Base-by-base conservation (phyloP, 495 filamentous ascomycete genomes). In the Talaromyces proteolyticus region DNA sequence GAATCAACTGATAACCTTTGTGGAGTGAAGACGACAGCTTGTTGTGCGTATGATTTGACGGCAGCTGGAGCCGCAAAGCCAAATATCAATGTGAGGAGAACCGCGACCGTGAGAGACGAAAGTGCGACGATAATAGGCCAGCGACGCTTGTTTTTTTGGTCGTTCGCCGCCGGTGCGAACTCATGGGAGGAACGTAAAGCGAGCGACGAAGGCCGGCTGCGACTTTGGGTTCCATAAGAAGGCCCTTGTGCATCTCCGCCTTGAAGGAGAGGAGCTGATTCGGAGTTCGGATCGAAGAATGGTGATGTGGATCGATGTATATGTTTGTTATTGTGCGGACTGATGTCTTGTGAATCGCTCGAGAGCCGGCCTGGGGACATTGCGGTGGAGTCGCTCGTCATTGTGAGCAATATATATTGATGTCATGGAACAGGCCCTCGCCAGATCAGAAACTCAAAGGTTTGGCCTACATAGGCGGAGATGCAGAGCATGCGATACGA, bases 51-150 rank as follows among this genome's bases (percentile, higher is more conserved):
- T 60, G 87, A 79, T 62, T 94, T 83, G 17, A 92, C 79, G 5
- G 84, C 78, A 21, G 82, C 81, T 3, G 93, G 92, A 2, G 85
- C 81, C 44, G 93, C 77, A 70, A 96, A 94, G 1, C 82, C 90
- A 60, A 77, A 79, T 21, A 76, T 67, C 34, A 86, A 55, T 42
- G 81, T 75, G 0, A 55, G 53, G 34, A 84, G 49, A n/a, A 80
- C 57, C 1, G 65, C 59, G 4, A 69, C 47, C 25, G 64, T 75
- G 19, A 89, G 57, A 8, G 78, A 12, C 3, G 63, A 17, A 8
- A 85, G 64, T 4, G 79, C 74, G 37, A 86, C 60, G 8, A 84
- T 58, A n/a, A 71, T 75, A 10, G 80, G 74, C 81, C 79, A 85
- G 66, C 71, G 69, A 50, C 70, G 52, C 37, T 54, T 57, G 26